Evolutionary conservation across 1,284 basidiomycete species (phyloP).

Genomic region (Apiotrichum siamense): DNA sequence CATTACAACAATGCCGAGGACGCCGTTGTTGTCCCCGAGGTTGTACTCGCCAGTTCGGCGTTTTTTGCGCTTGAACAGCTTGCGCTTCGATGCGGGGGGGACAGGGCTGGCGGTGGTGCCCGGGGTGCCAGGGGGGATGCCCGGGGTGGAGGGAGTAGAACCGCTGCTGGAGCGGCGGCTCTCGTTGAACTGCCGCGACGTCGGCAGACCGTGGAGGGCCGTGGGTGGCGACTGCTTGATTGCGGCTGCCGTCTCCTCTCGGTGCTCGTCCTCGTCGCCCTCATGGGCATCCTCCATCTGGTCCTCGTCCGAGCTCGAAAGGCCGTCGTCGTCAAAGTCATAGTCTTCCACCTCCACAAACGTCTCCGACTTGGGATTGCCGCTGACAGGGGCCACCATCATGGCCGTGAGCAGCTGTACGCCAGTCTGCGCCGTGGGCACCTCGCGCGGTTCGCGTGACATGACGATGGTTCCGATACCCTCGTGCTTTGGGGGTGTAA

Average conservation of each 20-base stretch:
- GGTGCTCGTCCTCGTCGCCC: conserved; percentile 28
- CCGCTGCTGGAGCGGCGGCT: conserved; percentile 7
- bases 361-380: conserved; percentile 5
- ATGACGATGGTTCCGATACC: conserved; percentile 71
- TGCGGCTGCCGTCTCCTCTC: neutral
- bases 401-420: conserved; percentile 14
- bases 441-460: neutral
- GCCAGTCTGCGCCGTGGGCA: neutral
- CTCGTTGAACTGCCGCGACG: neutral
- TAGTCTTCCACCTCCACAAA: conserved; percentile 33
- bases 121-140: neutral
- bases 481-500: no score
- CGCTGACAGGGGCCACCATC: conserved; percentile 18
- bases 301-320: conserved; percentile 57
- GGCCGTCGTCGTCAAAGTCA: conserved; percentile 70
- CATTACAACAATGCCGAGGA: conserved; percentile 89
- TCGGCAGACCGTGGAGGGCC: neutral
- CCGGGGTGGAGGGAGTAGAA: neutral
- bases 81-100: neutral
- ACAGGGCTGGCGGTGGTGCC: neutral
- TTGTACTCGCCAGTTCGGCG: conserved; percentile 52
- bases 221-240: neutral
- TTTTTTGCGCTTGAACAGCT: conserved; percentile 11
- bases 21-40: conserved; percentile 57
- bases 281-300: conserved; percentile 44